A percentile compares a stretch with the other conserved stretches of the same genome.
Evolutionary conservation across 768 basidiomycete species (phyloP).

Genomic region (Porphyrellus cyaneotinctus): DNA sequence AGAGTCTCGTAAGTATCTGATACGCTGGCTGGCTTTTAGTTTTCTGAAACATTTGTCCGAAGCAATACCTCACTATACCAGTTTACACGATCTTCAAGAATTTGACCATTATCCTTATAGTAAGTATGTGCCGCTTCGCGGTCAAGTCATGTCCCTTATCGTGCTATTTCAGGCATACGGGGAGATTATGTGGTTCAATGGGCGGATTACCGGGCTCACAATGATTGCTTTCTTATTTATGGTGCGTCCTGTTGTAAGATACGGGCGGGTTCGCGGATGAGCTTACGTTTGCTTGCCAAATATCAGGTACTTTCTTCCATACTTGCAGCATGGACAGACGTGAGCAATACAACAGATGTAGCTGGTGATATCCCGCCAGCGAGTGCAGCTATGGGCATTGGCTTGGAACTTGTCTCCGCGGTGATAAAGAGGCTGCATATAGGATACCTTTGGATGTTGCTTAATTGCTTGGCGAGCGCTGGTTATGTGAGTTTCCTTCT

Average conservation of each 20-base stretch:
- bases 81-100: constrained; percentile 99
- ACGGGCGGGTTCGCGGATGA: neutral
- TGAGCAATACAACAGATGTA: constrained; percentile 39
- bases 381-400: constrained; percentile 26
- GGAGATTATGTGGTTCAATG: constrained; percentile 95
- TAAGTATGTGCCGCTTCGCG: constrained; percentile 48
- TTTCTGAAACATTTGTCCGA: constrained; percentile 4
- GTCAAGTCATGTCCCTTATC: neutral
- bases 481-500: constrained; percentile 63
- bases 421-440: constrained; percentile 57
- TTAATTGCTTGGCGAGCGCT: constrained; percentile 88
- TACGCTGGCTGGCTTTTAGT: neutral
- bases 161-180: constrained; percentile 74
- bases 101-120: constrained; percentile 97
- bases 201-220: constrained; percentile 80
- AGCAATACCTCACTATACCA: constrained; percentile 98
- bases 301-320: constrained; percentile 83
- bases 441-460: constrained; percentile 95
- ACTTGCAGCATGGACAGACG: constrained; percentile 96
- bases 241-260: constrained; percentile 43
- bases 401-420: constrained; percentile 37
- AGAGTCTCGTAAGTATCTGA: constrained; percentile 76
- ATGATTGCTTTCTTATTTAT: constrained; percentile 89
- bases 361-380: constrained; percentile 21
- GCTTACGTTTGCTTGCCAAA: neutral